Conservation (phyloP, 306 rosid genomes). For the Begonia peltatifolia region DNA sequence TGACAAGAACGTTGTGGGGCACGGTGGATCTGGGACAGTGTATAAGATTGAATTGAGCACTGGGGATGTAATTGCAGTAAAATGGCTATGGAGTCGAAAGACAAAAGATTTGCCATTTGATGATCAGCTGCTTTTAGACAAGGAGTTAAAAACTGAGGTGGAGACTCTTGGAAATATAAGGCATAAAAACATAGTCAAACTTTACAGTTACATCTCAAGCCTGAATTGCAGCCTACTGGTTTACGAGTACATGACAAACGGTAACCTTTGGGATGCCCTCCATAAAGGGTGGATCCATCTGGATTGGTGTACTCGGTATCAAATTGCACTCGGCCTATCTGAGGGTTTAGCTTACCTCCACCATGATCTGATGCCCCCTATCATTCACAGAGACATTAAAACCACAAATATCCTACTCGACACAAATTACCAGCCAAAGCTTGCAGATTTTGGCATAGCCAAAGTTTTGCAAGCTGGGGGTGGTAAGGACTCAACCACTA, state of each 20-base stretch:
- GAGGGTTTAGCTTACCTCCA: constrained; percentile 93
- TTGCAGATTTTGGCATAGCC: constrained; percentile 95
- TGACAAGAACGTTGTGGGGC: constrained; percentile 84
- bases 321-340: constrained; percentile 69
- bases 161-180: constrained; percentile 76
- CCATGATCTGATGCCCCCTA: constrained; percentile 70
- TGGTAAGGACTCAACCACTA: constrained; percentile 70
- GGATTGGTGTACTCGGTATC: constrained; percentile 89
- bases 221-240: constrained; percentile 57
- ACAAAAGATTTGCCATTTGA: constrained; percentile 39
- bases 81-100: constrained; percentile 53
- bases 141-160: constrained; percentile 71
- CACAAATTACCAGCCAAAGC: constrained; percentile 63
- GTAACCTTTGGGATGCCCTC: constrained; percentile 90
- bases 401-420: constrained; percentile 80
- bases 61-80: constrained; percentile 68
- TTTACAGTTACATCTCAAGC: constrained; percentile 65
- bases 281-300: constrained; percentile 53
- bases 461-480: constrained; percentile 90
- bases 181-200: constrained; percentile 84
- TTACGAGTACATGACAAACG: constrained; percentile 90
- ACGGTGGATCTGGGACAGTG: constrained; percentile 86
- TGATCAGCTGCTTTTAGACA: constrained; percentile 35
- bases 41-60: constrained; percentile 58
- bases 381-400: constrained; percentile 90